Conservation (phyloP, 75 land plant genomes). For the Adiantum capillusveneris region DNA sequence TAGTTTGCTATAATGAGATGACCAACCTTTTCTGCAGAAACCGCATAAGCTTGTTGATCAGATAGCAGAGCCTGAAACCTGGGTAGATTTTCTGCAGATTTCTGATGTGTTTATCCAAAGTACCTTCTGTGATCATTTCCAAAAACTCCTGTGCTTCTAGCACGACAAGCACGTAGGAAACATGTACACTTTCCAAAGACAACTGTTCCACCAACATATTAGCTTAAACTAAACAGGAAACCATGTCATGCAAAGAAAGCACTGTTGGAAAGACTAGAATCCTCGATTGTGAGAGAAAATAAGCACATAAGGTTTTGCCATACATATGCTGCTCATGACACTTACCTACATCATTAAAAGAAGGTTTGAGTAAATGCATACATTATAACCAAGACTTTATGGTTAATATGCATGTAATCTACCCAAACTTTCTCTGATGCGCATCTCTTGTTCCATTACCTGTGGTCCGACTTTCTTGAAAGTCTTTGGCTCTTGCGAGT, state of each 20-base stretch:
- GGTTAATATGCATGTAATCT: too few relatives aligned
- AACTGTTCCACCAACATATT: constrained; percentile 23
- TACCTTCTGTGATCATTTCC: constrained; percentile 40
- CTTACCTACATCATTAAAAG: too few relatives aligned
- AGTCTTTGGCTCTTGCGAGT: constrained; percentile 12
- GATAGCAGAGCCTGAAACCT: constrained; percentile 61
- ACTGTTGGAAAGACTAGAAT: too few relatives aligned
- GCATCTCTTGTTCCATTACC: too few relatives aligned
- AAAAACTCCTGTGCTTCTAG: constrained; percentile 79
- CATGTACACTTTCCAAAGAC: constrained; percentile 36
- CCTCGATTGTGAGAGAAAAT: not conserved
- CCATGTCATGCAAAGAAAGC: too few relatives aligned
- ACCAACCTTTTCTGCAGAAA: constrained; percentile 65
- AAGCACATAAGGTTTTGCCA: not conserved
- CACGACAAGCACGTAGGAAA: constrained; percentile 59
- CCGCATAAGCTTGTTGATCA: constrained; percentile 66
- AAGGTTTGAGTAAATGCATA: too few relatives aligned
- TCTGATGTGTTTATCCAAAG: constrained; percentile 40
- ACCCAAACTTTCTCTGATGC: too few relatives aligned
- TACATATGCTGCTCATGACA: too few relatives aligned
- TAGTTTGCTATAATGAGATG: too few relatives aligned
- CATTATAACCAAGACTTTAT: too few relatives aligned
- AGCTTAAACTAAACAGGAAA: too few relatives aligned
- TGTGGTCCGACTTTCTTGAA: too few relatives aligned
- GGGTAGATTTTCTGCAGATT: constrained; percentile 52